Evolutionary conservation across 2,329 filamentous ascomycete genomes (phyloP).

Genomic region (Aureobasidium leucospermi): DNA sequence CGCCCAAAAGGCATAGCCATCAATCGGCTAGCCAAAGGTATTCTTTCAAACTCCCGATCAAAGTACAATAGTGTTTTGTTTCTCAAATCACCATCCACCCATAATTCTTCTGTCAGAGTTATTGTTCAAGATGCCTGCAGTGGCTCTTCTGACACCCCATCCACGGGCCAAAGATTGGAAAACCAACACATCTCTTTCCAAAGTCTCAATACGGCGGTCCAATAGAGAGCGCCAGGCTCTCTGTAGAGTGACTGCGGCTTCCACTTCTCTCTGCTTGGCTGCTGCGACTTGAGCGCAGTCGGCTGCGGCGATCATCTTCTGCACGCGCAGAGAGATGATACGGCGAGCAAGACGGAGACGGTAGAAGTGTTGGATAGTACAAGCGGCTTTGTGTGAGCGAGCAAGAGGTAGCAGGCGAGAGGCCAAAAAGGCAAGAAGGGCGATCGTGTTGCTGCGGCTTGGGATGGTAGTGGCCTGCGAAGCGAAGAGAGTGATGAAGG

Average conservation of each 20-base stretch:
- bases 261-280: conserved; percentile 26
- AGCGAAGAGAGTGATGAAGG: conserved; percentile 39
- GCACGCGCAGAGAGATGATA: conserved; percentile 28
- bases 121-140: conserved; percentile 11
- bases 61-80: too few relatives aligned
- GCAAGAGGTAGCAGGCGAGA: conserved; percentile 49
- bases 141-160: conserved; percentile 31
- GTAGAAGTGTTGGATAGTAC: conserved; percentile 46
- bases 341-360: conserved; percentile 31
- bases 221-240: conserved; percentile 35
- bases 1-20: too few relatives aligned
- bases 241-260: conserved; percentile 38
- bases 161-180: conserved; percentile 40
- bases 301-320: conserved; percentile 35
- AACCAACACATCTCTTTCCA: conserved; percentile 31
- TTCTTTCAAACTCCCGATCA: too few relatives aligned
- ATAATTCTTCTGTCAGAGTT: conserved; percentile 26
- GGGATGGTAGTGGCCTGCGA: conserved; percentile 35
- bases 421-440: conserved; percentile 52
- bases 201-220: conserved; percentile 26
- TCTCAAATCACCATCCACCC: conserved; percentile 18
- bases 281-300: conserved; percentile 41
- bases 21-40: too few relatives aligned
- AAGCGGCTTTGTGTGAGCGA: conserved; percentile 43
- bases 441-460: conserved; percentile 47